These are phyloP conservation scores for Hamigera avellanea DNA, from an alignment of 495 filamentous ascomycete genomes.

Conservation along the genomic window DNA sequence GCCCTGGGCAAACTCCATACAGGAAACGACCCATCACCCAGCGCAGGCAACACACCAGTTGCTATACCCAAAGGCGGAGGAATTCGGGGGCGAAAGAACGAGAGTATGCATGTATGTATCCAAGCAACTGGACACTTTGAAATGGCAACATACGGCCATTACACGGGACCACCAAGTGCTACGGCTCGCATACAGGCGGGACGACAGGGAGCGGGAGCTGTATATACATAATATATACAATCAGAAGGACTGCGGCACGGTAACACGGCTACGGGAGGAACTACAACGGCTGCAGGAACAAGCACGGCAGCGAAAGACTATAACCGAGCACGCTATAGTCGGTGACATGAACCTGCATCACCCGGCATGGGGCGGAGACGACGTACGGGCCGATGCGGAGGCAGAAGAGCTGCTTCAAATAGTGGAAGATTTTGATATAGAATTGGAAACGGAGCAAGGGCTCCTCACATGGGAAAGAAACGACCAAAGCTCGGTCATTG, in stretches of 20 bases:
- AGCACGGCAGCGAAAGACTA: too few species aligned
- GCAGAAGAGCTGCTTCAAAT: constrained; percentile 3
- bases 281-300: neutral
- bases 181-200: neutral
- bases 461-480: constrained; percentile 1
- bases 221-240: constrained; percentile 4
- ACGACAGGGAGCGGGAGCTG: neutral
- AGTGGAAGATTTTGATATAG: neutral
- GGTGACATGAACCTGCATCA: constrained; percentile 18
- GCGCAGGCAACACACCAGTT: constrained; percentile 5
- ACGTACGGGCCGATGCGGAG: neutral
- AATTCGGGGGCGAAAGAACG: neutral
- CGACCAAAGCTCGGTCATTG: constrained; percentile 1
- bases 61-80: constrained; percentile 1
- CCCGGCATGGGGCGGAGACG: constrained; percentile 5
- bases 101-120: constrained; percentile 6
- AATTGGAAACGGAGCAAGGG: constrained; percentile 2
- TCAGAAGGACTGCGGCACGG: neutral
- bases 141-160: neutral
- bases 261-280: neutral
- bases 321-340: constrained; percentile 7
- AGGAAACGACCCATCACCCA: constrained; percentile 9
- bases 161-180: constrained; percentile 1
- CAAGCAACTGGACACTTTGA: neutral
- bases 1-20: constrained; percentile 7